These are phyloP conservation scores for Eucalyptus victrix DNA, from an alignment of 345 rosid species.

Conservation along the genomic window DNA sequence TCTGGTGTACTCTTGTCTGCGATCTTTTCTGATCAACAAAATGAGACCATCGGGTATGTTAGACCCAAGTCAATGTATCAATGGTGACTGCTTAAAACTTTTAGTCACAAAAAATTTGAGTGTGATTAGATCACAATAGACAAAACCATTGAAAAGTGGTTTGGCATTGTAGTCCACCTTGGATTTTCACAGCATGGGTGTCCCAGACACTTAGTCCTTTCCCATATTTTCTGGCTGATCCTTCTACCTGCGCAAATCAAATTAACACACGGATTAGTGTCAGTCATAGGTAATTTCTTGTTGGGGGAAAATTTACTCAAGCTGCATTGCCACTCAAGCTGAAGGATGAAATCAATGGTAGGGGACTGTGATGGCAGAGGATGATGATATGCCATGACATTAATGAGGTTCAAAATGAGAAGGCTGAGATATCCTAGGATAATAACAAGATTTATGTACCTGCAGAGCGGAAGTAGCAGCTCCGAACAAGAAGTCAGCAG, in stretches of 20 bases:
- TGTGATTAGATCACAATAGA: background rate
- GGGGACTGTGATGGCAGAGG: background rate
- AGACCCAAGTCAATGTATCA: background rate
- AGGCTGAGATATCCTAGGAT: background rate
- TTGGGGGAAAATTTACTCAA: background rate
- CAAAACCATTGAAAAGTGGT: background rate
- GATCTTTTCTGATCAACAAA: slow-evolving; percentile 19
- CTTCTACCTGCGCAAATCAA: background rate
- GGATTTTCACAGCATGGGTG: background rate
- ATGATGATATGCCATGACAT: background rate
- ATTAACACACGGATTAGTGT: background rate
- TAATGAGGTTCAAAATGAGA: background rate
- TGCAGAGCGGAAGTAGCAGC: background rate
- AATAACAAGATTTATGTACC: background rate
- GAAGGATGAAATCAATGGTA: background rate
- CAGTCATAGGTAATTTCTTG: background rate
- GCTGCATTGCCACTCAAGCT: background rate
- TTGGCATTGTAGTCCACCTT: background rate
- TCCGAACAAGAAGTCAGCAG: background rate
- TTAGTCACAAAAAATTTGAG: background rate
- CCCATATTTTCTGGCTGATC: background rate
- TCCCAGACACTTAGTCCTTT: background rate
- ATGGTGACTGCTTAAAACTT: slow-evolving; percentile 10
- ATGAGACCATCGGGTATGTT: slow-evolving; percentile 7
- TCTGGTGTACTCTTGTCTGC: slow-evolving; percentile 11